Conservation (phyloP, 2,329 filamentous ascomycete genomes). For the Penicillium sp. region DNA sequence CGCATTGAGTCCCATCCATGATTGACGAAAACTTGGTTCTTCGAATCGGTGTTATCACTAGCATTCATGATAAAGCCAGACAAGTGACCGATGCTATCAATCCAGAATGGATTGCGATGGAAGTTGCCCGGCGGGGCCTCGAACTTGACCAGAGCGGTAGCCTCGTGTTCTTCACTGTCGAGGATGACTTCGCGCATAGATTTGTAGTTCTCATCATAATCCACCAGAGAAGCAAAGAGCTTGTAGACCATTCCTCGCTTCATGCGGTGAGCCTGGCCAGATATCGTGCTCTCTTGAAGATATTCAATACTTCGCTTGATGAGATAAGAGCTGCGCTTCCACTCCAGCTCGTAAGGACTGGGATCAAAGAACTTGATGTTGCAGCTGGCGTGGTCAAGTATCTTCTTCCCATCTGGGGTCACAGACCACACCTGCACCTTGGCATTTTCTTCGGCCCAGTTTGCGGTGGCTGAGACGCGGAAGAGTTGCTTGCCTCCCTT, state of each 20-base stretch:
- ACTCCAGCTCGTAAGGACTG: constrained; percentile 26
- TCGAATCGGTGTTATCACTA: constrained; percentile 58
- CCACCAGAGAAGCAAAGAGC: constrained; percentile 60
- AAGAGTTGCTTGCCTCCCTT: constrained; percentile 41
- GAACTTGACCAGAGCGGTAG: constrained; percentile 56
- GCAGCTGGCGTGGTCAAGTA: constrained; percentile 39
- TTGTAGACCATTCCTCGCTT: constrained; percentile 78
- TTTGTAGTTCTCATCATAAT: constrained; percentile 57
- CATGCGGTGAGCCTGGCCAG: constrained; percentile 69
- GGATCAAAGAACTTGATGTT: constrained; percentile 37
- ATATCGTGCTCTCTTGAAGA: constrained; percentile 60
- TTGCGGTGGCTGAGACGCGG: constrained; percentile 37
- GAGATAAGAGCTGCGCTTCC: constrained; percentile 66
- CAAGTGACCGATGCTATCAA: constrained; percentile 58
- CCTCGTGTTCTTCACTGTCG: constrained; percentile 56
- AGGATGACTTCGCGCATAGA: constrained; percentile 61
- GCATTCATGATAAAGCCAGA: constrained; percentile 63
- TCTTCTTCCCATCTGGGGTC: constrained; percentile 39
- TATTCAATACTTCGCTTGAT: constrained; percentile 63
- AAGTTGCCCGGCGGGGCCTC: constrained; percentile 57
- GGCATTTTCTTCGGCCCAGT: constrained; percentile 36
- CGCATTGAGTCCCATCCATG: constrained; percentile 63
- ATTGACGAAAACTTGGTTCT: constrained; percentile 61
- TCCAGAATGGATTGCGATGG: constrained; percentile 60
- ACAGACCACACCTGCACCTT: constrained; percentile 40